These are phyloP conservation scores for Larix sibirica DNA, from an alignment of 83 land plant species.

Conservation along the genomic window DNA sequence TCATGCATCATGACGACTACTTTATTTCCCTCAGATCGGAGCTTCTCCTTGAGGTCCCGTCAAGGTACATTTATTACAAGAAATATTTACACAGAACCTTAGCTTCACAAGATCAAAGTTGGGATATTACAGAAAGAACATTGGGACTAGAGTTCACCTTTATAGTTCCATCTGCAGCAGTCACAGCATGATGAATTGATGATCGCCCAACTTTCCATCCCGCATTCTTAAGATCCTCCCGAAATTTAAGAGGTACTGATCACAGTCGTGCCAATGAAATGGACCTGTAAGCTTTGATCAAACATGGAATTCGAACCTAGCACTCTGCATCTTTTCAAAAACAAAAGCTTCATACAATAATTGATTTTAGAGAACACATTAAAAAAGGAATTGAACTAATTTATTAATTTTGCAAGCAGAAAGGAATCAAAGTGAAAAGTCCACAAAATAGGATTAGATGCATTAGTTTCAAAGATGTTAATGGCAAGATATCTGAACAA, in stretches of 20 bases:
- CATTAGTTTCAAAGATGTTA: background rate
- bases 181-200: constrained; percentile 46
- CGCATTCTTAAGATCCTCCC: constrained; percentile 48
- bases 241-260: constrained; percentile 67
- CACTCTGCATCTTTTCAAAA: background rate
- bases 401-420: background rate
- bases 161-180: constrained; percentile 72
- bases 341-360: background rate
- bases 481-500: background rate
- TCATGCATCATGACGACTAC: too few relatives aligned
- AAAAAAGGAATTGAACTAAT: background rate
- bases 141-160: constrained; percentile 32
- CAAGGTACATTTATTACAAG: too few relatives aligned
- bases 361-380: background rate
- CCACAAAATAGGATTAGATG: background rate
- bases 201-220: constrained; percentile 78
- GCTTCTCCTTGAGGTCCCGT: too few relatives aligned
- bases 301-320: background rate
- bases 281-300: background rate
- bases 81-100: too few relatives aligned
- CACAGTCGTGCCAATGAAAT: background rate
- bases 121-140: background rate
- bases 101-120: too few relatives aligned
- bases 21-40: too few relatives aligned
- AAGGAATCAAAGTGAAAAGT: background rate